These are phyloP conservation scores for Tolypocladium capitatum DNA, from an alignment of 2,329 filamentous ascomycete genomes.

Conservation along the genomic window DNA sequence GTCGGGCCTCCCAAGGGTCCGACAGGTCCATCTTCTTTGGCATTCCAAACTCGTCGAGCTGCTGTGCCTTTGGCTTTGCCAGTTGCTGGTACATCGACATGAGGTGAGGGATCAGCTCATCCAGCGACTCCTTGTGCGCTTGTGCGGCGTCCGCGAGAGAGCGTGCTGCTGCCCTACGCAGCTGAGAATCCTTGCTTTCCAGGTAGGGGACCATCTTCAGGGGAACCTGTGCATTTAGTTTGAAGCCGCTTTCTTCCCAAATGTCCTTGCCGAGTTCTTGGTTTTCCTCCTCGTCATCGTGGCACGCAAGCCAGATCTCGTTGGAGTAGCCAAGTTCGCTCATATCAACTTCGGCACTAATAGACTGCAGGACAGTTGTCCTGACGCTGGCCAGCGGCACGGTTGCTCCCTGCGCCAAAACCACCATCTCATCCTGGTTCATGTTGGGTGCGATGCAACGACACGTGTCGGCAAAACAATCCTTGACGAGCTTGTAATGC, in stretches of 20 bases:
- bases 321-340: conserved; percentile 75
- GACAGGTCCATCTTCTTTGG: conserved; percentile 74
- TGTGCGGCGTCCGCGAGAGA: conserved; percentile 64
- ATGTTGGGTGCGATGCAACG: conserved; percentile 78
- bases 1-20: conserved; percentile 83
- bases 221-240: conserved; percentile 52
- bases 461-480: conserved; percentile 77
- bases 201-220: conserved; percentile 64
- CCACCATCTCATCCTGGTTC: conserved; percentile 53
- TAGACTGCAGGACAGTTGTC: conserved; percentile 74
- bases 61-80: conserved; percentile 68
- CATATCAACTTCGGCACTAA: conserved; percentile 84
- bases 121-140: conserved; percentile 44
- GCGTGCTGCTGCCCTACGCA: conserved; percentile 71
- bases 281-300: conserved; percentile 85
- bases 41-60: conserved; percentile 91
- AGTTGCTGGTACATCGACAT: conserved; percentile 62
- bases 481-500: conserved; percentile 90
- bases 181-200: conserved; percentile 63
- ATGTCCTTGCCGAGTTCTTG: conserved; percentile 71
- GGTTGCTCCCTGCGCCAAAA: conserved; percentile 66
- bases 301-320: conserved; percentile 85
- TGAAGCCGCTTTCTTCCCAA: conserved; percentile 85
- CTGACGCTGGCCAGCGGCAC: conserved; percentile 70
- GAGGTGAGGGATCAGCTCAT: conserved; percentile 49